Evolutionary conservation across 768 basidiomycete species (phyloP), one percentile per base, ranked within the genome.

Genomic region (Tubosaeta sp.): DNA sequence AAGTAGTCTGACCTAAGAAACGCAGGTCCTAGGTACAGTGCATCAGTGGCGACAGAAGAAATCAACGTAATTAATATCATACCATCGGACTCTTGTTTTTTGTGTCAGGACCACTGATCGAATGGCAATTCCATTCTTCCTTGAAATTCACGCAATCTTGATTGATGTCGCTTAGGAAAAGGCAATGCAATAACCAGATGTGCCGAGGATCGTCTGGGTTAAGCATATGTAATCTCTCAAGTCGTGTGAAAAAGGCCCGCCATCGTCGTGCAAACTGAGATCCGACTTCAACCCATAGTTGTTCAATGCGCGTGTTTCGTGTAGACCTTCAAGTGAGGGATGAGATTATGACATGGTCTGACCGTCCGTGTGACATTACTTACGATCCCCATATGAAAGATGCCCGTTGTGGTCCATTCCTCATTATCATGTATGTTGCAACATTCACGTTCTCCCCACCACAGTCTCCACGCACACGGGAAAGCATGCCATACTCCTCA

Each of bases 201-300:
- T 39, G 38, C 4, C 13, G 21, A 1, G 7, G 6, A 12, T 39
- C 21, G 5, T 22, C 8, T 22, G 11, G 19, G 6, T 39, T 6
- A 22, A 39, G 38, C 38, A 39, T 39, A 8, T 39, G 38, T 7
- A 39, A 8, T 1, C 21, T 3, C 11, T 39, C 11, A 3, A 39
- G 11, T 7, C 38, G 56, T 0, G 41, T 55, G 36, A 80, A 80
- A 53, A 78, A 77, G 0, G 70, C 74, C 2, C 65, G 44, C 78
- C 78, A 79, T 13, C 31, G 41, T 3, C 65, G 60, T 3, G 55
- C 70, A 67, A 78, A 77, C 10, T 73, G 68, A 0, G 51, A 43
- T 0, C 73, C 71, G 27, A 76, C 65, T 40, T 78, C 75, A 12
- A 75, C 67, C 76, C 76, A 77, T 0, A 78, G 53, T 0, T 66